Evolutionary conservation across 2,329 filamentous ascomycete genomes (phyloP).

Genomic region (Xylariaceae sp.): DNA sequence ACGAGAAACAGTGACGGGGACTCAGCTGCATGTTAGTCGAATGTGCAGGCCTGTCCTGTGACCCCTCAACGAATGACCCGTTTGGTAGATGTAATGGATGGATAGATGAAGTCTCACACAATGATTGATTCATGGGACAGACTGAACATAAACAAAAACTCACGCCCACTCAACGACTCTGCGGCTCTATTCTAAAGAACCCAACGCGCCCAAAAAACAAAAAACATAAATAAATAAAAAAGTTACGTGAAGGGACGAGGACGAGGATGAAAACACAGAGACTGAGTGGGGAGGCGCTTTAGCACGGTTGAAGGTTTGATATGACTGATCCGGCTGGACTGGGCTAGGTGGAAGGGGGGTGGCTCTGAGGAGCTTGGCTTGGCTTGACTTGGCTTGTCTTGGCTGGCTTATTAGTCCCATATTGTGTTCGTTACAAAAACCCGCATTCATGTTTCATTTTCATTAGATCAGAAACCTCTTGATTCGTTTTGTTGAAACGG

Average conservation of each 20-base stretch:
- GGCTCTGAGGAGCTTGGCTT: neutral
- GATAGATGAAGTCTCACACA: constrained; percentile 12
- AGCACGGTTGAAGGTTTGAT: constrained; percentile 7
- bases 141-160: neutral
- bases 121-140: constrained; percentile 4
- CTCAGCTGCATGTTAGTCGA: neutral
- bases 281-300: neutral
- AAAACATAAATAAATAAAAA: neutral
- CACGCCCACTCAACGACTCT: neutral
- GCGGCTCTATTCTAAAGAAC: neutral
- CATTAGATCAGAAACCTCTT: constrained; percentile 9
- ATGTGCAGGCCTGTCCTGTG: neutral
- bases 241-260: neutral
- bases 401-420: neutral
- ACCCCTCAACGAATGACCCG: constrained; percentile 5
- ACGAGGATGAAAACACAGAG: neutral
- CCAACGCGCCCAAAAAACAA: neutral
- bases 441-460: constrained; percentile 20
- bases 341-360: neutral
- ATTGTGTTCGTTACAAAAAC: constrained; percentile 3
- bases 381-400: constrained; percentile 1
- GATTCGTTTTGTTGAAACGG: constrained; percentile 5
- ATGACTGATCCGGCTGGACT: constrained; percentile 5
- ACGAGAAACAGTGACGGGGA: constrained; percentile 1
- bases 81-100: constrained; percentile 15